Evolutionary conservation across 2,329 filamentous ascomycete species (phyloP), one percentile per base, ranked within the genome.

Genomic region (Aspergillus proliferans): DNA sequence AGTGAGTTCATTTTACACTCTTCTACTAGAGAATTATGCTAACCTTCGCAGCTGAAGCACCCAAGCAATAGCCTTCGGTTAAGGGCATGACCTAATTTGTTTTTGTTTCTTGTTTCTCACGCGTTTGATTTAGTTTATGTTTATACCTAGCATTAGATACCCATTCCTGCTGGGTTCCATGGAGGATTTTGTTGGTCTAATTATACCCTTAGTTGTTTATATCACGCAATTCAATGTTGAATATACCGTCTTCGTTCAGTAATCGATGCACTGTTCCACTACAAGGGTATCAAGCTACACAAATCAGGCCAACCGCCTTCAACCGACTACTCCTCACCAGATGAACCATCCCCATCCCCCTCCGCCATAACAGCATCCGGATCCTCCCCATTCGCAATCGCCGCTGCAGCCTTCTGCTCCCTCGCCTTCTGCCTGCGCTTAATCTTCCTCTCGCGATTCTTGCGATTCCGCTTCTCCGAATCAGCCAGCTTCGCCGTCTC

Each of bases 381-480:
- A 30, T 30, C 44, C 10, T 45, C 52, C 21, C 34, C 53, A 7
- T 39, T 42, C 30, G 46, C 57, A 34, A 52, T 57, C 10, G 58
- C 61, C 5, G 62, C 57, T 0, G 63, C 57, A 30, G 66, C 66
- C 47, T 70, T 70, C 49, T 56, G 51, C 45, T 69, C 66, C 8
- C 67, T 62, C 4, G 66, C 66, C 46, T 67, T 70, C 46, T 70
- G 66, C 34, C 67, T 57, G 38, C 66, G 61, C 53, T 69, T 71
- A 19, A 70, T 52, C 51, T 70, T 70, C 42, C 60, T 60, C 50
- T 70, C 67, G 7, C 68, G 62, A 48, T 71, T 71, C 51, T 68
- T 70, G 36, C 67, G 63, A 43, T 63, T 68, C 9, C 66, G 61
- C 53, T 71, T 71, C 55, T 71, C 68, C 1, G 67, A 67, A 9